Base-by-base conservation (phyloP, 2,329 filamentous ascomycete species). In the Drechslerella stenobrocha region DNA sequence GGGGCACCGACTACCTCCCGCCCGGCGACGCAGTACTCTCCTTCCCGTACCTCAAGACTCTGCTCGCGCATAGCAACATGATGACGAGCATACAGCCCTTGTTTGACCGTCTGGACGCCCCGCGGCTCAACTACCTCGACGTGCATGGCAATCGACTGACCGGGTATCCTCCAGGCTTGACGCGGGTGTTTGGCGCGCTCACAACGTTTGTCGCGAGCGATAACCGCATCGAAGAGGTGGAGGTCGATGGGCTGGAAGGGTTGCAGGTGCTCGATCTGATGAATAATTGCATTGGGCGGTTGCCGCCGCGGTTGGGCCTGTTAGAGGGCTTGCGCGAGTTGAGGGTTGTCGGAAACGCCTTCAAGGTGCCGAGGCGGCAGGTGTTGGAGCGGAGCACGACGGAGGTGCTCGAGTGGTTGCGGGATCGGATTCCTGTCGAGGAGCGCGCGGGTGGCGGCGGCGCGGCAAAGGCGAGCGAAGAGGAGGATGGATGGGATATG, bases 331-430 rank as follows among this genome's bases (percentile, higher is more conserved):
- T 77, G 78, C 87, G 80, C 76, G 82, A 80, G 55, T 78, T 96
- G 7, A 87, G 95, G 47, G 87, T 96, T 2, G 83, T 83, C 24
- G 90, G 90, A 0, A 97, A 97, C 75, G 82, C 85, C 28, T 97
- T 97, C 77, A 82, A 89, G 28, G 90, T 96, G 28, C 92, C 92
- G 0, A 84, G 88, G 59, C 91, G 87, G 79, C 88, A 87, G 70
- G 82, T 96, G 4, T 78, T 97, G 47, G 88, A 92, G 66, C 88
- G 90, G 70, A 92, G 92, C 0, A 96, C 91, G 0, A 90, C 95
- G 72, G 87, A 89, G 1, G 86, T 90, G 0, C 78, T 96, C 71
- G 81, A 72, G 55, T 73, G 72, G 72, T 32, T 73, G 52, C 67
- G 70, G 50, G 70, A 72, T 46, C 59, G 70, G 34, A 57, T 73